Evolutionary conservation across 495 filamentous ascomycete genomes (phyloP).

Genomic region (Trichoderma orchidacearum): DNA sequence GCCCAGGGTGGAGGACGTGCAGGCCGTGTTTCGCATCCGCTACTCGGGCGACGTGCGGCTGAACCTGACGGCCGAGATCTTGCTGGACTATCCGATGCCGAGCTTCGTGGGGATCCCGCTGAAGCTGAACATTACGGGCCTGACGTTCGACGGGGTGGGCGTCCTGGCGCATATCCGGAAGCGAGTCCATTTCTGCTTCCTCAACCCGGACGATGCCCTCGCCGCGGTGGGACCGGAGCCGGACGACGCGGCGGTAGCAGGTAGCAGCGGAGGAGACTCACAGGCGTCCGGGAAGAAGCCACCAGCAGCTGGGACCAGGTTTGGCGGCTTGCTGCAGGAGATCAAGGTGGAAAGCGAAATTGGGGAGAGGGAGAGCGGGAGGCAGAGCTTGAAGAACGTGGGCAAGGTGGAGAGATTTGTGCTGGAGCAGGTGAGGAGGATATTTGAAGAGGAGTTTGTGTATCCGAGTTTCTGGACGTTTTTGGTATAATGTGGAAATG

Average conservation of each 20-base stretch:
- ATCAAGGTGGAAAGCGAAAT: slow-evolving; percentile 97
- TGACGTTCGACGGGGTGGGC: slow-evolving; percentile 89
- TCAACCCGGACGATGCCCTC: slow-evolving; percentile 75
- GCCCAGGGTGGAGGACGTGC: slow-evolving; percentile 54
- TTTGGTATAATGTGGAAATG: slow-evolving; percentile 45
- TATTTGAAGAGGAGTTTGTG: slow-evolving; percentile 97
- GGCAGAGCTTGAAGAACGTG: slow-evolving; percentile 92
- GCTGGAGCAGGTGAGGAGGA: slow-evolving; percentile 85
- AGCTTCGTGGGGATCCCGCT: slow-evolving; percentile 89
- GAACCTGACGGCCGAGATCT: slow-evolving; percentile 80
- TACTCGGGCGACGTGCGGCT: slow-evolving; percentile 78
- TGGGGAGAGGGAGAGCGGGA: slow-evolving; percentile 75
- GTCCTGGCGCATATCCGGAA: slow-evolving; percentile 81
- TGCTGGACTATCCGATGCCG: slow-evolving; percentile 95
- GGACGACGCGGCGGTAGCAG: slow-evolving; percentile 17
- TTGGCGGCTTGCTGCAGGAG: slow-evolving; percentile 72
- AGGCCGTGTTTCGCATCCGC: slow-evolving; percentile 76
- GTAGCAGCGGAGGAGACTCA: slow-evolving; percentile 1
- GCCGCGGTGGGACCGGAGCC: slow-evolving; percentile 39
- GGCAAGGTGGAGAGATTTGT: slow-evolving; percentile 98
- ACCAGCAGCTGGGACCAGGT: slow-evolving; percentile 28
- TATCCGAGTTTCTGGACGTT: slow-evolving; percentile 99
- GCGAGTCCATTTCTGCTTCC: slow-evolving; percentile 78
- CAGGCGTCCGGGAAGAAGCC: slow-evolving; percentile 3
- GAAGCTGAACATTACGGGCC: slow-evolving; percentile 80